These are phyloP conservation scores for Tephrocybe sp. DNA, from an alignment of 768 basidiomycete species.

Conservation along the genomic window DNA sequence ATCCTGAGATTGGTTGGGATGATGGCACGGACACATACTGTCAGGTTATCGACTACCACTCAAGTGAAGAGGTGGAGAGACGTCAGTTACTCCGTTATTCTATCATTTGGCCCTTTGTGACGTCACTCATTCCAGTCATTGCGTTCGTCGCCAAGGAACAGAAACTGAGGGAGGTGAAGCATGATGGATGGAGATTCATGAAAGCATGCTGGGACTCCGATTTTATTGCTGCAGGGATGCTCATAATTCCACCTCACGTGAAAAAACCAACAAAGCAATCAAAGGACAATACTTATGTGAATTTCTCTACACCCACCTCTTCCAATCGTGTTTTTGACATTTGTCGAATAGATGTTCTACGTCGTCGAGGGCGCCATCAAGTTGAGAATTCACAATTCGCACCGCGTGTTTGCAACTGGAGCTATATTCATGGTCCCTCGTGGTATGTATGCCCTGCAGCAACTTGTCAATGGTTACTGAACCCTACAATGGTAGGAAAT, in stretches of 20 bases:
- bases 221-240: slow-evolving; percentile 89
- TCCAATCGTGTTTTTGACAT: neutral
- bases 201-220: slow-evolving; percentile 92
- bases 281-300: slow-evolving; percentile 82
- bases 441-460: slow-evolving; percentile 4
- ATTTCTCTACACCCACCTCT: neutral
- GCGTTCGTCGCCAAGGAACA: slow-evolving; percentile 7
- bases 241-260: slow-evolving; percentile 74
- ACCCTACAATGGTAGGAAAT: slow-evolving; percentile 13
- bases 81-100: slow-evolving; percentile 50
- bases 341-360: slow-evolving; percentile 46
- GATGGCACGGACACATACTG: slow-evolving; percentile 68
- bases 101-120: slow-evolving; percentile 3
- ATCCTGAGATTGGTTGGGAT: slow-evolving; percentile 85
- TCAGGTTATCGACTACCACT: slow-evolving; percentile 66
- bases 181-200: slow-evolving; percentile 70
- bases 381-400: slow-evolving; percentile 79
- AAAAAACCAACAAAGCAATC: slow-evolving; percentile 86
- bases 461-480: too few relatives aligned
- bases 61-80: slow-evolving; percentile 59
- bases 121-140: slow-evolving; percentile 32
- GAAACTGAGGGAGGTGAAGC: neutral
- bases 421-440: slow-evolving; percentile 45
- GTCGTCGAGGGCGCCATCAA: slow-evolving; percentile 88
- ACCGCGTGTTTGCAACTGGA: slow-evolving; percentile 77